Evolutionary conservation across 768 basidiomycete genomes (phyloP).

Genomic region (Suillus tomentosus): DNA sequence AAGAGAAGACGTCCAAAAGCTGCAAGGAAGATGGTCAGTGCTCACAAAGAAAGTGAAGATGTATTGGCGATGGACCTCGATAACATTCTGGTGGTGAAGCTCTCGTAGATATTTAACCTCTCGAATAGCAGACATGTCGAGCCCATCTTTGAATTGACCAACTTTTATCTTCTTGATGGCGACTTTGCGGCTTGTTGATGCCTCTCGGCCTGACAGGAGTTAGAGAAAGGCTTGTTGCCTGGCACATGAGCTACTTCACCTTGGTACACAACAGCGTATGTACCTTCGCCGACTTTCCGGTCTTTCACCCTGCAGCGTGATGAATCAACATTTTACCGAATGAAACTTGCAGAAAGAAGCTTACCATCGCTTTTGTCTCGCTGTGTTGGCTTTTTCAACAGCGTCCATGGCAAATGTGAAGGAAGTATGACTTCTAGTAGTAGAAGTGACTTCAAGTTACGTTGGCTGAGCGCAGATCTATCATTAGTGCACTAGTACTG

Average conservation of each 20-base stretch:
- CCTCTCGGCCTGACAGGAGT: conserved; percentile 60
- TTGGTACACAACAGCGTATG: conserved; percentile 95
- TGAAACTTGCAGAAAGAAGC: conserved; percentile 14
- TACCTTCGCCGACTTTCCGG: conserved; percentile 86
- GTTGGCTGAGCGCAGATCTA: no score
- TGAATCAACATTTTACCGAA: conserved; percentile 13
- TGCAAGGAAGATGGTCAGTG: conserved; percentile 32
- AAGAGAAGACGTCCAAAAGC: conserved; percentile 96
- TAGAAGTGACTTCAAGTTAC: not conserved
- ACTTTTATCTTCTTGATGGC: conserved; percentile 99
- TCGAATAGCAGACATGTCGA: conserved; percentile 98
- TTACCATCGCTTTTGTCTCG: conserved; percentile 71
- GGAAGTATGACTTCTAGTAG: not conserved
- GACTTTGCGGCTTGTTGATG: conserved; percentile 75
- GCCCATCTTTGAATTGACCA: conserved; percentile 94
- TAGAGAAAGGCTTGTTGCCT: conserved; percentile 17
- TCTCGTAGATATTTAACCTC: conserved; percentile 98
- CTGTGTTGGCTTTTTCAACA: conserved; percentile 77
- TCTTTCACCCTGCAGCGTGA: conserved; percentile 65
- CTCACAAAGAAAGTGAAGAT: not conserved
- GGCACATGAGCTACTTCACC: conserved; percentile 46
- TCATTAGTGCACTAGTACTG: no score
- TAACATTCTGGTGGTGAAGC: conserved; percentile 91
- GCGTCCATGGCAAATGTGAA: conserved; percentile 63
- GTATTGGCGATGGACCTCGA: conserved; percentile 59